Conservation (phyloP, 371 early-diverging fungal genomes). For the Lichtheimia hyalospora region DNA sequence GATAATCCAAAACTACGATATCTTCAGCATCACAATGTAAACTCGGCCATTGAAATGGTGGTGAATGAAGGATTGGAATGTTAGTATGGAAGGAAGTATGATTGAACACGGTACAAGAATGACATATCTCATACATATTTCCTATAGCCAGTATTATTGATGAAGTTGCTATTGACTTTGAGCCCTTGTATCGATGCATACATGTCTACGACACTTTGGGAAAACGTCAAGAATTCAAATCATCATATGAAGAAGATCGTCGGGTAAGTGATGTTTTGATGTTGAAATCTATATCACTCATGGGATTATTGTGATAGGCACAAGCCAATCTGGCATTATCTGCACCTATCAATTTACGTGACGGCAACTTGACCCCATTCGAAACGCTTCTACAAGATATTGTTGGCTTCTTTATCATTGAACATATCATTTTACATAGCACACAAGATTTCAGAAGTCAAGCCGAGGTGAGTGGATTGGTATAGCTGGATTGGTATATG, state of each 20-base stretch:
- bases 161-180: conserved; percentile 83
- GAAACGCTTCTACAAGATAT: conserved; percentile 82
- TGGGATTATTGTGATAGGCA: conserved; percentile 35
- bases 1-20: conserved; percentile 57
- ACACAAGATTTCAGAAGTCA: conserved; percentile 91
- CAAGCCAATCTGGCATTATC: conserved; percentile 75
- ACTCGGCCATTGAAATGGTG: conserved; percentile 85
- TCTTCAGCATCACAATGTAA: conserved; percentile 66
- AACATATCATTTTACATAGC: conserved; percentile 86
- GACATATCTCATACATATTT: neutral
- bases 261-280: conserved; percentile 45
- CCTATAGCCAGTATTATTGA: conserved; percentile 63
- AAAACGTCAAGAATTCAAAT: conserved; percentile 79
- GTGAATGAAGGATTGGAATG: conserved; percentile 86
- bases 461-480: conserved; percentile 39
- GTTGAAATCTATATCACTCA: too few relatives aligned
- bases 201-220: conserved; percentile 94
- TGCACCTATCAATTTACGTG: conserved; percentile 61
- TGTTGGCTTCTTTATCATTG: conserved; percentile 95
- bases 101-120: neutral
- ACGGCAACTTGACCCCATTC: conserved; percentile 68
- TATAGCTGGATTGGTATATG: conserved; percentile 33
- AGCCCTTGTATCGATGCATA: conserved; percentile 93
- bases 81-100: conserved; percentile 25
- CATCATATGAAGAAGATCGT: conserved; percentile 91